Evolutionary conservation across 1,284 basidiomycete genomes (phyloP), one percentile per base, ranked within the genome.

Genomic region (Irpex sp.): DNA sequence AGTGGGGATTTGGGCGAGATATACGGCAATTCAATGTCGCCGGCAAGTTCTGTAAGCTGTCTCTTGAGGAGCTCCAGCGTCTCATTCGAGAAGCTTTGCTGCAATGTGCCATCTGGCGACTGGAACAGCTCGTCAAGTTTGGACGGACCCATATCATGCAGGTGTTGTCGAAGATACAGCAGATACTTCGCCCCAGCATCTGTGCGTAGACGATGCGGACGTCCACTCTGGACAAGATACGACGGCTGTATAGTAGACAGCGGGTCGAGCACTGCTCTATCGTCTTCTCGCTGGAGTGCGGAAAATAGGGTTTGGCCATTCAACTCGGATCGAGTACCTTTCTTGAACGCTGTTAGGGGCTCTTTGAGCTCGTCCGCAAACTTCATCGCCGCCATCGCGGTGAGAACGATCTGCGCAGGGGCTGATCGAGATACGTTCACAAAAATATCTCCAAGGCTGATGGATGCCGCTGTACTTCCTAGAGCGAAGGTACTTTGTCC

Each of bases 161-260:
- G 73, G 69, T 83, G 82, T 66, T 83, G 80, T 9, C 92, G 87
- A 39, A 93, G 79, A 69, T 92, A 86, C 63, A 89, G 86, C 31
- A 93, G 74, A 61, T 93, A 85, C 65, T 86, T 87, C 77, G 92
- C 91, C 3, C 79, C 78, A 1, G 80, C 75, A 66, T 90, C 85
- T 26, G 82, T 83, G 33, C 92, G 88, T 51, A 93, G 70, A 49
- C 78, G 72, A 58, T 86, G 82, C 2, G 91, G 89, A 9, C 80
- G 75, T 2, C 90, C 92, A 58, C 79, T 81, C 71, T 92, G 92
- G 33, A 94, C 83, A 47, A 94, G 80, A 70, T 87, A 92, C 1
- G 91, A 92, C 3, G 91, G 90, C 58, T 91, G 92, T 53, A 86
- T 91, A 51, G 87, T 86, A 21, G 92, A 92, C 43, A 90, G 79